Evolutionary conservation across 2,329 filamentous ascomycete genomes (phyloP).

Genomic region (Ophioceras dolichostomum): DNA sequence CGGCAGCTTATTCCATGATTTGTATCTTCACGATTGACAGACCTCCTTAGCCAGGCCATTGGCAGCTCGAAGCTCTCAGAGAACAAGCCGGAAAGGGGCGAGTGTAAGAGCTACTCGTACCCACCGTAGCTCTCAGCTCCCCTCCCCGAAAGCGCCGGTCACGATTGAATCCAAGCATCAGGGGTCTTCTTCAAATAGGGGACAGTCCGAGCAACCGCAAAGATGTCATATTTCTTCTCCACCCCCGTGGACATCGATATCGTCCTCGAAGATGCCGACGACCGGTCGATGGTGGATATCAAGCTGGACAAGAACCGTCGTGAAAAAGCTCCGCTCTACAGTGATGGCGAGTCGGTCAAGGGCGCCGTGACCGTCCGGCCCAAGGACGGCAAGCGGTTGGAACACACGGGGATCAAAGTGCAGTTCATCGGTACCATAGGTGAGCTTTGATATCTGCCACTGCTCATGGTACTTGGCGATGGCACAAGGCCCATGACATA

Average conservation of each 20-base stretch:
- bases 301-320: slow-evolving; percentile 97
- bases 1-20: too few species aligned
- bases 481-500: too few species aligned
- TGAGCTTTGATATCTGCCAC: too few species aligned
- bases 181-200: too few species aligned
- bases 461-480: too few species aligned
- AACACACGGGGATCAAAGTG: slow-evolving; percentile 98
- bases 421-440: slow-evolving; percentile 99
- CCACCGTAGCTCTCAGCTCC: not conserved
- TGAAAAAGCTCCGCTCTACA: slow-evolving; percentile 93
- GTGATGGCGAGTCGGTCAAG: slow-evolving; percentile 97
- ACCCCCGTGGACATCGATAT: slow-evolving; percentile 98
- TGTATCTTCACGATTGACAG: too few species aligned
- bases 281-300: slow-evolving; percentile 90
- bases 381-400: slow-evolving; percentile 94
- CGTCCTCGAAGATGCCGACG: slow-evolving; percentile 89
- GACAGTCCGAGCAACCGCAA: too few species aligned
- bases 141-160: not conserved
- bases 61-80: not conserved
- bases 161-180: too few species aligned
- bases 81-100: too few species aligned
- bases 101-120: too few species aligned
- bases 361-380: slow-evolving; percentile 88
- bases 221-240: slow-evolving; percentile 96
- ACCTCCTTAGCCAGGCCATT: too few species aligned